phyloP scores from a whole-genome alignment of 257 asterid genomes.

The Euphrasia confusa region DNA sequence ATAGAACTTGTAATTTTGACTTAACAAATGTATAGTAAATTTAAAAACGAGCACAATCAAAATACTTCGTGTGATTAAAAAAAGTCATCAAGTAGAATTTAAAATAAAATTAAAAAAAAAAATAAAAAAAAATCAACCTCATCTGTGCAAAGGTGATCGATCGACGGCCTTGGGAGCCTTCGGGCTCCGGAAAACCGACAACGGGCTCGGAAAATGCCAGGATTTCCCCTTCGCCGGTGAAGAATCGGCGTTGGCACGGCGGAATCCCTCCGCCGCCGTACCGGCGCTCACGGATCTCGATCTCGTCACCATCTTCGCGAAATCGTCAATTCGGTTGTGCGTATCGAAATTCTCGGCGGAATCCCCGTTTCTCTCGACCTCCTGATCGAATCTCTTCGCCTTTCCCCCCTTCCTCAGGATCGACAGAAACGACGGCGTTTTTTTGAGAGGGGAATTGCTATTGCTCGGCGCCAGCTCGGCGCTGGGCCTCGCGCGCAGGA shows the following conservation, averaged over 20 bases:
- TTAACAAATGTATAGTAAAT: no score
- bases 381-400: slow-evolving; percentile 30
- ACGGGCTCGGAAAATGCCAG: slow-evolving; percentile 63
- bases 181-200: slow-evolving; percentile 54
- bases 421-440: slow-evolving; percentile 51
- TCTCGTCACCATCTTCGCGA: slow-evolving; percentile 53
- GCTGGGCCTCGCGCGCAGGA: slow-evolving; percentile 38
- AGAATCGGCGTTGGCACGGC: slow-evolving; percentile 24
- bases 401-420: slow-evolving; percentile 26
- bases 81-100: no score
- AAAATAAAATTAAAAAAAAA: no score
- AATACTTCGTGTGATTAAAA: no score
- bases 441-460: no score
- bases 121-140: slow-evolving; percentile 30
- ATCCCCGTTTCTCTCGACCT: neutral
- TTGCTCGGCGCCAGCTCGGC: neutral
- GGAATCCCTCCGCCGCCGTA: slow-evolving; percentile 23
- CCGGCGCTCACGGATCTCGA: slow-evolving; percentile 57
- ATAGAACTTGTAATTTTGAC: no score
- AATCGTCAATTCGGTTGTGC: slow-evolving; percentile 44
- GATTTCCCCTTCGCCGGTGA: slow-evolving; percentile 38
- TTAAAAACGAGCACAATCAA: no score
- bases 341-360: slow-evolving; percentile 14
- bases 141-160: slow-evolving; percentile 45
- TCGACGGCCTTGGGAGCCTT: slow-evolving; percentile 39